phyloP scores from a whole-genome alignment of 148 eudicot genomes.

The Chenopodium formosanum region DNA sequence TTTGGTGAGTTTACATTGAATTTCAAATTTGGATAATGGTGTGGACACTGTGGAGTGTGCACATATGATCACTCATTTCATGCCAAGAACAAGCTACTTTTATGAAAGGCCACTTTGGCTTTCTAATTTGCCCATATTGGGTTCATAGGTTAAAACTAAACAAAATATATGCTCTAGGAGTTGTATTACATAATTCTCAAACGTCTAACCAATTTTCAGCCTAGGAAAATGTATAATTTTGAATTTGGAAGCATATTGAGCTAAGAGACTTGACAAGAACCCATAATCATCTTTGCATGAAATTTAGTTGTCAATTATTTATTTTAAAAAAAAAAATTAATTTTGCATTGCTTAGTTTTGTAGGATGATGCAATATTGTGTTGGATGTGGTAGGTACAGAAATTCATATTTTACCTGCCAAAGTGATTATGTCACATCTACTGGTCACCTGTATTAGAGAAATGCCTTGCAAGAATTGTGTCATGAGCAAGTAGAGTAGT shows the following conservation, averaged over 20 bases:
- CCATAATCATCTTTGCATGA: background rate
- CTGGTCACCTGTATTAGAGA: background rate
- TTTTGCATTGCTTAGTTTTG: background rate
- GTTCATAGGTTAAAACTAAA: too few relatives aligned
- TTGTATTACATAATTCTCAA: background rate
- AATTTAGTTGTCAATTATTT: background rate
- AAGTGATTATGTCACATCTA: background rate
- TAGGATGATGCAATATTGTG: background rate
- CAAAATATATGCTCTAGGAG: background rate
- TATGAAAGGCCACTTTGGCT: background rate
- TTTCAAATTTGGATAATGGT: background rate
- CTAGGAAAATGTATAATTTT: background rate
- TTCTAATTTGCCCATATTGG: background rate
- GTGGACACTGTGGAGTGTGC: background rate
- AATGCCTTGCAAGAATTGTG: slow-evolving; percentile 11
- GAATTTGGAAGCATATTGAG: background rate
- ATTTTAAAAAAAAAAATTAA: background rate
- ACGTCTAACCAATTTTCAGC: background rate
- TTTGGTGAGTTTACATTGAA: background rate
- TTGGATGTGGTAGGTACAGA: background rate
- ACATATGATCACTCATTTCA: background rate
- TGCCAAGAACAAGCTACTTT: background rate
- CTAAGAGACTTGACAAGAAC: background rate
- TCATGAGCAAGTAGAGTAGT: background rate
- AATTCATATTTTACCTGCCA: background rate